Evolutionary conservation across 2,329 filamentous ascomycete genomes (phyloP).

Genomic region (Ophiosphaerella korrae): DNA sequence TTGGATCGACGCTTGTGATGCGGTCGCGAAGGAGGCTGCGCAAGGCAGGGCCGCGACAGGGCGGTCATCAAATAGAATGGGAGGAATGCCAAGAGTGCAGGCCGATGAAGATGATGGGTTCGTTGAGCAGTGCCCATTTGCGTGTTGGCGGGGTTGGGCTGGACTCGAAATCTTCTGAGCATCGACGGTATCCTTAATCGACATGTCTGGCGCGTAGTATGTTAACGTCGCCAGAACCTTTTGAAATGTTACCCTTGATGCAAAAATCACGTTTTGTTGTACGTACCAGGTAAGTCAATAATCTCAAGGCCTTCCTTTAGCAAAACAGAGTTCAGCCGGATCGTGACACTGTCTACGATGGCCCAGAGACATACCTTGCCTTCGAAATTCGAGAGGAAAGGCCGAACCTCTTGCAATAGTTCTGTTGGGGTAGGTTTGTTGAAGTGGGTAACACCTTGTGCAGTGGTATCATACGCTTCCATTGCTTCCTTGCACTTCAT

Average conservation of each 20-base stretch:
- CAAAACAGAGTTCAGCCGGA: slow-evolving; percentile 17
- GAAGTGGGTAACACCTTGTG: background rate
- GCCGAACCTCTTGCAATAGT: slow-evolving; percentile 15
- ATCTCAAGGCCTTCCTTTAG: slow-evolving; percentile 19
- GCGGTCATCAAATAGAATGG: slow-evolving; percentile 32
- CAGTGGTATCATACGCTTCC: background rate
- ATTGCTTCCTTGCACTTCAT: slow-evolving; percentile 23
- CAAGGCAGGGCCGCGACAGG: slow-evolving; percentile 40
- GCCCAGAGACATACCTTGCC: slow-evolving; percentile 23
- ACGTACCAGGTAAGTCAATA: slow-evolving; percentile 30
- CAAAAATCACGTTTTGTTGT: background rate
- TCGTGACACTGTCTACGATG: slow-evolving; percentile 21
- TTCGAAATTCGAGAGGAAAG: slow-evolving; percentile 23
- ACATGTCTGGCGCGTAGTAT: slow-evolving; percentile 16
- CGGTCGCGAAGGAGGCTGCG: slow-evolving; percentile 67
- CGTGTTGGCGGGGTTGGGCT: no score
- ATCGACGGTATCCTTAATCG: slow-evolving; percentile 26
- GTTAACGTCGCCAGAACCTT: slow-evolving; percentile 32
- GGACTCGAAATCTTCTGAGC: no score
- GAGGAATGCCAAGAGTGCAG: slow-evolving; percentile 26
- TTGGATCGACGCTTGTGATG: slow-evolving; percentile 94
- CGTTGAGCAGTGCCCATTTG: slow-evolving; percentile 45
- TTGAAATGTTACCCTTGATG: background rate
- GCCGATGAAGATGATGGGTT: slow-evolving; percentile 45
- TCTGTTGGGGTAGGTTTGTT: slow-evolving; percentile 6